These are phyloP conservation scores for Taphrina pruni DNA, from an alignment of 1,139 yeast genomes.

Conservation along the genomic window DNA sequence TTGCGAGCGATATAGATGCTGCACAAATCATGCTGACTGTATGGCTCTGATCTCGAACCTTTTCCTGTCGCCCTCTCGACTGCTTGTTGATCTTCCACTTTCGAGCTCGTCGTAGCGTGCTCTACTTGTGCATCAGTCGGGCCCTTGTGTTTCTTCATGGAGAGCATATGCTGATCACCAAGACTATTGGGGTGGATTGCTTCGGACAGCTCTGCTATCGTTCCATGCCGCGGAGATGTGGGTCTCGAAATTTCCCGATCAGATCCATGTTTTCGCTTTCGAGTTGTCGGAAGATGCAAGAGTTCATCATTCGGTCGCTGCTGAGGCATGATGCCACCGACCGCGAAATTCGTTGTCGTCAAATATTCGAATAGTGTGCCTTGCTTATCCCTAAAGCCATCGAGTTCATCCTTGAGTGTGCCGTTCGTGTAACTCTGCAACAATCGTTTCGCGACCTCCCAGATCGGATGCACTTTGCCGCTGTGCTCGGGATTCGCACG, in stretches of 20 bases:
- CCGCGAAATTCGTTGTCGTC: conserved; percentile 6
- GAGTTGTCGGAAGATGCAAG: conserved; percentile 6
- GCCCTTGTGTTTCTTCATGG: background rate
- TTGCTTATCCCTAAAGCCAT: conserved; percentile 5
- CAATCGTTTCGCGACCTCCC: conserved; percentile 16
- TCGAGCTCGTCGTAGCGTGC: background rate
- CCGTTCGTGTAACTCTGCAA: conserved; percentile 24
- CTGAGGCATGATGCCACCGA: conserved; percentile 12
- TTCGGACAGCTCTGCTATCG: conserved; percentile 2
- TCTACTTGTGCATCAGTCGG: background rate
- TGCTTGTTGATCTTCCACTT: conserved; percentile 5
- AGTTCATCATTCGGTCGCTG: conserved; percentile 13
- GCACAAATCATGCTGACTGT: conserved; percentile 30
- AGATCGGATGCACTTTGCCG: conserved; percentile 24
- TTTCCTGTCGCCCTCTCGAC: conserved; percentile 15
- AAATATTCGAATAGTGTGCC: conserved; percentile 5
- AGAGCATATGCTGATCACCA: background rate
- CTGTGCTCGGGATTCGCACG: conserved; percentile 1
- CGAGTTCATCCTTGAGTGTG: conserved; percentile 3
- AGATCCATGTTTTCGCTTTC: conserved; percentile 22
- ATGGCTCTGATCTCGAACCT: conserved; percentile 31
- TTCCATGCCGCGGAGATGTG: background rate
- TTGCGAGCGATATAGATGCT: conserved; percentile 33
- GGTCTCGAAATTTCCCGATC: background rate
- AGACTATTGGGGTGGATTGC: background rate